These are phyloP conservation scores for Yueomyces sp. DNA, from an alignment of 805 yeast species.

Conservation along the genomic window DNA sequence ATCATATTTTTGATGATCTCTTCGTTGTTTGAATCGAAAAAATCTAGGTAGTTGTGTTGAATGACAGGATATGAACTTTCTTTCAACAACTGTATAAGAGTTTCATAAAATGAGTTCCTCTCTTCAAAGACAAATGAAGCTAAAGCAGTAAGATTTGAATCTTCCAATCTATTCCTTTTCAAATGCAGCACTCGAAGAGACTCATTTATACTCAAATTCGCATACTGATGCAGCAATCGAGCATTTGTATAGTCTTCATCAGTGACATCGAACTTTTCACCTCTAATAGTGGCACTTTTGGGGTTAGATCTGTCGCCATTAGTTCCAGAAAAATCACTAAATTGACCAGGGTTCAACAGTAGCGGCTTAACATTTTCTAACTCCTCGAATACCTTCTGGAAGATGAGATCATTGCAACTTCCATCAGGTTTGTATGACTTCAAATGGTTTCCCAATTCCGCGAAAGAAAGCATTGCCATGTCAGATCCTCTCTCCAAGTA, in stretches of 20 bases:
- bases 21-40: constrained; percentile 8
- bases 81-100: constrained; percentile 23
- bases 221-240: constrained; percentile 24
- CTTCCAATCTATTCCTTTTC: constrained; percentile 23
- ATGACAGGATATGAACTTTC: constrained; percentile 13
- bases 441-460: not conserved
- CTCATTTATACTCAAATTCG: constrained; percentile 32
- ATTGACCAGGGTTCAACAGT: not conserved
- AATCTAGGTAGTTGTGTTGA: constrained; percentile 10
- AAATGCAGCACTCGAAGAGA: constrained; percentile 30
- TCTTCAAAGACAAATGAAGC: constrained; percentile 32
- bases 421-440: not conserved
- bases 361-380: not conserved
- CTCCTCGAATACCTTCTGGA: not conserved
- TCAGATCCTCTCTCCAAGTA: too few relatives aligned
- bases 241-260: constrained; percentile 29
- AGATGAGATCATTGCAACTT: not conserved
- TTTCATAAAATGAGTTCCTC: constrained; percentile 34
- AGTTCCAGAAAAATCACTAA: not conserved
- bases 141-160: constrained; percentile 8
- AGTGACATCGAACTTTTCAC: constrained; percentile 26
- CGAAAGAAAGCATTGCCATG: not conserved
- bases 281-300: constrained; percentile 26
- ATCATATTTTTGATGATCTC: not conserved
- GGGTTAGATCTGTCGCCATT: not conserved